Percentiles rank a stretch among this genome's conserved stretches.
Evolutionary conservation across 176 grass and related monocot genomes (phyloP).

Genomic region (Musa itinerans): DNA sequence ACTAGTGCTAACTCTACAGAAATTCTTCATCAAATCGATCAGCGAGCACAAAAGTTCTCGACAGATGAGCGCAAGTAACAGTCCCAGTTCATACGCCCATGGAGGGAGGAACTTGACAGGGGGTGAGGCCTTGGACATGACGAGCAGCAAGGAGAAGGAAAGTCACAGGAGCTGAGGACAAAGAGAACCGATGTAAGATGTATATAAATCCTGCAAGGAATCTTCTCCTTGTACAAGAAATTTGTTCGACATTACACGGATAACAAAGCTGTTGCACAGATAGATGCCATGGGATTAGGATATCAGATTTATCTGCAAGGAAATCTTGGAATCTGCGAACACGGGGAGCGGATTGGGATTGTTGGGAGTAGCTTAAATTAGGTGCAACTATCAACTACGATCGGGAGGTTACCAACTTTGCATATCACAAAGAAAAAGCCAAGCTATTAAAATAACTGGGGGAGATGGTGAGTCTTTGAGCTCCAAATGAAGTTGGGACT

Average conservation of each 20-base stretch:
- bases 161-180: not conserved
- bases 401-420: too few species aligned
- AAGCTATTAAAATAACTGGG: too few species aligned
- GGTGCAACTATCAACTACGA: not conserved
- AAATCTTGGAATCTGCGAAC: not conserved
- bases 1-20: not conserved
- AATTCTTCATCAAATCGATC: not conserved
- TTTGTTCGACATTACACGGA: too few species aligned
- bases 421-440: too few species aligned
- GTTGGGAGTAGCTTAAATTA: not conserved
- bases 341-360: not conserved
- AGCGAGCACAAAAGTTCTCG: not conserved
- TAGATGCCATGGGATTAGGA: too few species aligned
- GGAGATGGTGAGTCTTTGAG: too few species aligned
- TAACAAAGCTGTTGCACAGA: too few species aligned
- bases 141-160: not conserved
- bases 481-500: too few species aligned
- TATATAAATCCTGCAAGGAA: too few species aligned
- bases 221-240: too few species aligned
- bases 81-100: not conserved
- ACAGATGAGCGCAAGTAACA: not conserved
- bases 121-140: not conserved
- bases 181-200: not conserved
- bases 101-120: not conserved
- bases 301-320: not conserved